phyloP scores from a whole-genome alignment of 1,284 basidiomycete genomes.

The Leccinum holopus region DNA sequence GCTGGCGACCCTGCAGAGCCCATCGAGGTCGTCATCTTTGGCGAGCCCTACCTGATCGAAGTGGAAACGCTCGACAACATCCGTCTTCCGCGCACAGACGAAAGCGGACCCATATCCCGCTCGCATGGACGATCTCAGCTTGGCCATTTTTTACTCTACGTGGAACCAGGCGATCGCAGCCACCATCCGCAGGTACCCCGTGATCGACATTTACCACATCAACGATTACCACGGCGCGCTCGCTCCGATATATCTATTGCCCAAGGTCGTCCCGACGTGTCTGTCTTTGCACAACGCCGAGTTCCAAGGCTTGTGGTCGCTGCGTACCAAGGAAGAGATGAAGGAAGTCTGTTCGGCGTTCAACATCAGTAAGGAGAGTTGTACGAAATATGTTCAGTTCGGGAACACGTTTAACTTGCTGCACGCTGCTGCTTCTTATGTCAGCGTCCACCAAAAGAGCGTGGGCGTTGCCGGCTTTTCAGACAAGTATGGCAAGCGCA shows the following conservation, averaged over 20 bases:
- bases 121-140: constrained; percentile 93
- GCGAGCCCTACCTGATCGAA: constrained; percentile 91
- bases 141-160: constrained; percentile 94
- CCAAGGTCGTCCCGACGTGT: constrained; percentile 85
- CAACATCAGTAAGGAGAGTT: constrained; percentile 93
- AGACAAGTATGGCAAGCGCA: constrained; percentile 94
- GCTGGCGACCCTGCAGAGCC: constrained; percentile 87
- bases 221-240: constrained; percentile 93
- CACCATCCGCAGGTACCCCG: constrained; percentile 78
- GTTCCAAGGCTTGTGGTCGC: constrained; percentile 94
- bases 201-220: constrained; percentile 87
- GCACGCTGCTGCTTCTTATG: constrained; percentile 88
- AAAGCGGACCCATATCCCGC: constrained; percentile 93
- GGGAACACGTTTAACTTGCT: constrained; percentile 95
- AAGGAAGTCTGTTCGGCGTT: constrained; percentile 96
- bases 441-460: constrained; percentile 89
- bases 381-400: constrained; percentile 94
- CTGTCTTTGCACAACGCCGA: constrained; percentile 95
- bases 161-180: constrained; percentile 96
- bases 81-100: constrained; percentile 90
- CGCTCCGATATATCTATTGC: constrained; percentile 85
- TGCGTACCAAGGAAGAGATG: constrained; percentile 95
- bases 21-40: constrained; percentile 94
- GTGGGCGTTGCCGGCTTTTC: constrained; percentile 93
- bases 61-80: constrained; percentile 94